Percentiles rank a stretch among this genome's conserved stretches.
These are phyloP conservation scores for Penicillium sp. DNA, from an alignment of 2,329 filamentous ascomycete genomes.

Conservation along the genomic window DNA sequence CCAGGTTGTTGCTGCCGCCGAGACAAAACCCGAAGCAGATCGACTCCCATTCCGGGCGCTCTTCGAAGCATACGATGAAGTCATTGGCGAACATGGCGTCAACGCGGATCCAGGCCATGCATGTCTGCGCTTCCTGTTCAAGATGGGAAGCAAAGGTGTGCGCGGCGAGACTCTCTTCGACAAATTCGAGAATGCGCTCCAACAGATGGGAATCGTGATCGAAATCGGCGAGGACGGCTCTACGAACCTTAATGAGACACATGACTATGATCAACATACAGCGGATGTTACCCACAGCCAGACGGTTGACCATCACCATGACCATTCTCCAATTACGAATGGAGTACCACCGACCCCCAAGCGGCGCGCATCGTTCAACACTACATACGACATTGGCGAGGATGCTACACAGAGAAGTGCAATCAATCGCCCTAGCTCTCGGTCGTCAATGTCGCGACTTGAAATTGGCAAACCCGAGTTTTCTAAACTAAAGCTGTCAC, in stretches of 20 bases:
- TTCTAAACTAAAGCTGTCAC: conserved; percentile 22
- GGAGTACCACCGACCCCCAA: conserved; percentile 33
- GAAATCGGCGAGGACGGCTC: conserved; percentile 56
- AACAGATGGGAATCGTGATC: conserved; percentile 69
- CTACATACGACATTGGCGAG: conserved; percentile 52
- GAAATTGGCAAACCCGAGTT: conserved; percentile 41
- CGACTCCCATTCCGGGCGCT: conserved; percentile 72
- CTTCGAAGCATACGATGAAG: conserved; percentile 75
- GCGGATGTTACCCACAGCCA: conserved; percentile 26
- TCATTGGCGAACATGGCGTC: conserved; percentile 69
- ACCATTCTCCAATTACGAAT: conserved; percentile 27
- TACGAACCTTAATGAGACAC: conserved; percentile 35
- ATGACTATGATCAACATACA: conserved; percentile 30
- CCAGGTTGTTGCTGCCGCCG: conserved; percentile 70
- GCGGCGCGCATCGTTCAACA: conserved; percentile 57
- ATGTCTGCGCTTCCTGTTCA: conserved; percentile 75
- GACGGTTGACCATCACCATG: conserved; percentile 20
- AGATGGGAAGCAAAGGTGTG: conserved; percentile 64
- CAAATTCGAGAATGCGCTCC: conserved; percentile 69
- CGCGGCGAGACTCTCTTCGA: conserved; percentile 62
- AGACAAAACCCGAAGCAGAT: conserved; percentile 64
- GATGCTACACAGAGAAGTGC: conserved; percentile 51
- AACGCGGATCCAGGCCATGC: conserved; percentile 72
- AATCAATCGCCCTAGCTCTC: conserved; percentile 42
- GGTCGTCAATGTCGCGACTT: conserved; percentile 46